Evolutionary conservation across 2,329 filamentous ascomycete genomes (phyloP).

Genomic region (Aspergillus puulaauensis): DNA sequence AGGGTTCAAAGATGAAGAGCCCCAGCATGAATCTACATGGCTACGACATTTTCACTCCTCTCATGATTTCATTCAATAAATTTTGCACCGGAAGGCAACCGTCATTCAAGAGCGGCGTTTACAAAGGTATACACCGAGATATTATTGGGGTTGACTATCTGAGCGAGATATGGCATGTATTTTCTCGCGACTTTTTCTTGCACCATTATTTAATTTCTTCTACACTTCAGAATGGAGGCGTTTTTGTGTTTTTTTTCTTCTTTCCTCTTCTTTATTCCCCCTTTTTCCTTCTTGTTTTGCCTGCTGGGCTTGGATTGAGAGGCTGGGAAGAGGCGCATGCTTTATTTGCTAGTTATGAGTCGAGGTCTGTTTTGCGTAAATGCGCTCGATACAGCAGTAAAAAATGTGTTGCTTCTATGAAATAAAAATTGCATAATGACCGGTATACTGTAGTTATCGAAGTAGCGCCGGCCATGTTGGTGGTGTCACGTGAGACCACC

Average conservation of each 20-base stretch:
- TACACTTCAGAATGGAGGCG: not conserved
- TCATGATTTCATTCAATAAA: constrained; percentile 8
- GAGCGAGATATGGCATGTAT: not conserved
- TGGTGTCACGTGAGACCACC: constrained; percentile 11
- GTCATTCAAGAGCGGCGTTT: constrained; percentile 22
- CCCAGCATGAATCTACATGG: not conserved
- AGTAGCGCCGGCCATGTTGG: not conserved
- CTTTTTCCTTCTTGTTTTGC: too few species aligned
- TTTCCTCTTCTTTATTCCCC: not conserved
- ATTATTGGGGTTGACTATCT: constrained; percentile 7
- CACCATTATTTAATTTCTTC: not conserved
- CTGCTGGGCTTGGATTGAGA: not conserved
- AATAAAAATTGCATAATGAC: not conserved
- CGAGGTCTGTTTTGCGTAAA: not conserved
- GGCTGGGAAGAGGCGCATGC: not conserved
- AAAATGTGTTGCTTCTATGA: not conserved
- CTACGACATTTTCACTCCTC: not conserved
- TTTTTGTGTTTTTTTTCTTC: not conserved
- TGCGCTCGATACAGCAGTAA: not conserved
- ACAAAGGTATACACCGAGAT: constrained; percentile 26
- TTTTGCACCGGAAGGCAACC: constrained; percentile 13
- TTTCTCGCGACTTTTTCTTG: not conserved
- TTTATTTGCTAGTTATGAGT: not conserved
- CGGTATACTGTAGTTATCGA: not conserved
- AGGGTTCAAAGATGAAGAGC: not conserved